Conservation (phyloP, 2,329 filamentous ascomycete species). For the Ophiocordyceps australis region DNA sequence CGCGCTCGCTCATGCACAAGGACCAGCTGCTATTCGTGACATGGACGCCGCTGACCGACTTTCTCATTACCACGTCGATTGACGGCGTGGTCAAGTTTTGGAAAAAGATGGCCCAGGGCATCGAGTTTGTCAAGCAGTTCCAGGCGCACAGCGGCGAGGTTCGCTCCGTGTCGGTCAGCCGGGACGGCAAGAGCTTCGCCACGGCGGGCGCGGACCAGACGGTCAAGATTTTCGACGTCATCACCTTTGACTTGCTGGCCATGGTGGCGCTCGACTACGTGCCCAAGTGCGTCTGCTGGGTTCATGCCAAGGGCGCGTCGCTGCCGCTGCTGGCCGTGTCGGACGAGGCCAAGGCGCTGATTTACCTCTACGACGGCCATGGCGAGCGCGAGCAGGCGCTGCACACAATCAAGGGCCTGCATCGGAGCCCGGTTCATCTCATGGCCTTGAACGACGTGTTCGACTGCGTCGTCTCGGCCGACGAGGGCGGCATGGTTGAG, state of each 20-base stretch:
- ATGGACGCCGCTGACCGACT: conserved; percentile 81
- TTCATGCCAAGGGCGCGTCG: conserved; percentile 76
- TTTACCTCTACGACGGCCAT: conserved; percentile 77
- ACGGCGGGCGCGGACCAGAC: conserved; percentile 66
- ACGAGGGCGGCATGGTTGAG: conserved; percentile 85
- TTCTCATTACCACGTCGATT: conserved; percentile 81
- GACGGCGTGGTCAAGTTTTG: conserved; percentile 99
- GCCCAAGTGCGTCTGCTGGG: conserved; percentile 76
- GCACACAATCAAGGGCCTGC: conserved; percentile 63
- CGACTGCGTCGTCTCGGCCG: conserved; percentile 80
- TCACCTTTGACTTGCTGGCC: conserved; percentile 74
- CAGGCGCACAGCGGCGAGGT: conserved; percentile 78
- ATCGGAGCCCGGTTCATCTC: conserved; percentile 61
- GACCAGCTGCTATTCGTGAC: conserved; percentile 80
- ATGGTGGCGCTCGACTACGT: conserved; percentile 63
- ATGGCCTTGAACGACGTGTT: conserved; percentile 82
- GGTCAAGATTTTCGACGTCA: conserved; percentile 64
- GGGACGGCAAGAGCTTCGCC: conserved; percentile 84
- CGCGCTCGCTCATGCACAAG: conserved; percentile 95
- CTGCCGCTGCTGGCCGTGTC: conserved; percentile 74
- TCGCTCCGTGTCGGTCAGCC: conserved; percentile 64
- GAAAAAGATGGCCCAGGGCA: conserved; percentile 82
- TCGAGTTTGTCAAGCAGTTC: conserved; percentile 98
- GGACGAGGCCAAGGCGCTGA: conserved; percentile 50
- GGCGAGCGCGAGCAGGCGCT: conserved; percentile 63